These are phyloP conservation scores for Colletotrichum musae DNA, from an alignment of 2,329 filamentous ascomycete species.

Conservation along the genomic window DNA sequence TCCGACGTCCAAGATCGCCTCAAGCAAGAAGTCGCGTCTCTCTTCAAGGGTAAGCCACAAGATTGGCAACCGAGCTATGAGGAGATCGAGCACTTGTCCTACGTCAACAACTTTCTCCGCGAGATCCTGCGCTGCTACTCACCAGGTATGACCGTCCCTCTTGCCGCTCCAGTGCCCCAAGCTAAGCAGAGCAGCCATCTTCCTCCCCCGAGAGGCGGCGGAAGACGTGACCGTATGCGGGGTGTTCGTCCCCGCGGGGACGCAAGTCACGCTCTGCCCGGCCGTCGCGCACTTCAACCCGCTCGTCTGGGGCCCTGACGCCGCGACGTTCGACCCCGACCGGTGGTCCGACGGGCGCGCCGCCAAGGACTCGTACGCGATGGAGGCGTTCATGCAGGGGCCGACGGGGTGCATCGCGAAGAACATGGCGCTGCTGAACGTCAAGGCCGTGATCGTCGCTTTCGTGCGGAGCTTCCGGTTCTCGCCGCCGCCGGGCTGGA, in stretches of 20 bases:
- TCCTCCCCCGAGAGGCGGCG: constrained; percentile 44
- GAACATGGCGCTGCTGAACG: constrained; percentile 39
- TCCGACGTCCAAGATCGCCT: constrained; percentile 32
- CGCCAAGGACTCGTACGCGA: constrained; percentile 45
- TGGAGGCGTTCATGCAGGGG: constrained; percentile 46
- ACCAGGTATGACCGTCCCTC: constrained; percentile 42
- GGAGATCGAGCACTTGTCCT: constrained; percentile 62
- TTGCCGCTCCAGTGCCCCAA: neutral
- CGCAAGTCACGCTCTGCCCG: constrained; percentile 46
- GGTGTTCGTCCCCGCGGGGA: constrained; percentile 48
- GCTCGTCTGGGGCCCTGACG: constrained; percentile 48
- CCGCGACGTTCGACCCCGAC: constrained; percentile 47
- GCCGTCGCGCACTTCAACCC: constrained; percentile 46
- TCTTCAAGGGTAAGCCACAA: constrained; percentile 51
- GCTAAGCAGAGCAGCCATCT: constrained; percentile 34
- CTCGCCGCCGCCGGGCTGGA: constrained; percentile 15
- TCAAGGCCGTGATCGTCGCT: constrained; percentile 39
- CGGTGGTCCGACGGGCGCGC: constrained; percentile 48
- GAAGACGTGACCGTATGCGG: constrained; percentile 48
- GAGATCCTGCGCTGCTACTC: constrained; percentile 55
- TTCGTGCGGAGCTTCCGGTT: constrained; percentile 36
- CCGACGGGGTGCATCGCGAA: constrained; percentile 40
- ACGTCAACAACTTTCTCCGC: constrained; percentile 55
- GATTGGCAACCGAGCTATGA: constrained; percentile 53
- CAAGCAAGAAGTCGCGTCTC: constrained; percentile 34